phyloP scores from a whole-genome alignment of 495 filamentous ascomycete genomes.

The Friedmanniomyces simplex region DNA sequence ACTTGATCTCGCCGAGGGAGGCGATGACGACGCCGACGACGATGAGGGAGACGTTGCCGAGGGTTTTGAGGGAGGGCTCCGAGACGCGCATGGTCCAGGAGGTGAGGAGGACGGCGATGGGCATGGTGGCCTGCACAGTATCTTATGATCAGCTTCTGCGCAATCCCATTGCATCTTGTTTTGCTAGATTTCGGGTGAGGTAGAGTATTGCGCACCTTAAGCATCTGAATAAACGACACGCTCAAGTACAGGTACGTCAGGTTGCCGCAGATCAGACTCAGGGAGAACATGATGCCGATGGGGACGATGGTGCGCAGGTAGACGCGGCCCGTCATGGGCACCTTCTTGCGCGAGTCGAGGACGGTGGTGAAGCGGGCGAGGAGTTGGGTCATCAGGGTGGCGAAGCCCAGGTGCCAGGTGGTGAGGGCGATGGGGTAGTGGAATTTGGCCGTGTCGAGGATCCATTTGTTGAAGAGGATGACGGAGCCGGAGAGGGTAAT shows the following conservation, averaged over 20 bases:
- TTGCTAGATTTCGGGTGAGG: no score
- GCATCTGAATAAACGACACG: slow-evolving; percentile 95
- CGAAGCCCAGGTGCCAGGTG: slow-evolving; percentile 85
- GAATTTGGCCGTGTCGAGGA: slow-evolving; percentile 74
- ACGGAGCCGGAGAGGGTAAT: slow-evolving; percentile 84
- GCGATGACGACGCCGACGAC: slow-evolving; percentile 85
- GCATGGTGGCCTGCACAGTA: slow-evolving; percentile 69
- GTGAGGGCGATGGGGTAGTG: slow-evolving; percentile 63
- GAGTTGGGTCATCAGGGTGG: slow-evolving; percentile 81
- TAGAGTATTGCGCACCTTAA: slow-evolving; percentile 53
- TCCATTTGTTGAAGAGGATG: slow-evolving; percentile 99
- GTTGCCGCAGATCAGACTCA: slow-evolving; percentile 92
- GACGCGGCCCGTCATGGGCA: slow-evolving; percentile 87
- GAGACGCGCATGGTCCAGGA: slow-evolving; percentile 75
- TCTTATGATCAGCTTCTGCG: no score
- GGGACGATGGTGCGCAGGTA: slow-evolving; percentile 87
- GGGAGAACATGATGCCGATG: slow-evolving; percentile 84
- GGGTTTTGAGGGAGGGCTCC: slow-evolving; percentile 63
- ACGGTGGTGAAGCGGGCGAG: slow-evolving; percentile 74
- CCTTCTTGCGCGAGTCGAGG: slow-evolving; percentile 79
- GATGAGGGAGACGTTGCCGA: slow-evolving; percentile 79
- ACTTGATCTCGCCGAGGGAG: slow-evolving; percentile 86
- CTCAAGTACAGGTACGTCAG: slow-evolving; percentile 85
- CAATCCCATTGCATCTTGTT: no score
- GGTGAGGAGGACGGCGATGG: slow-evolving; percentile 76